A percentile compares a stretch with the other conserved stretches of the same genome.
These are phyloP conservation scores for Kuraishia borneana DNA, from an alignment of 805 yeast species.

Conservation along the genomic window DNA sequence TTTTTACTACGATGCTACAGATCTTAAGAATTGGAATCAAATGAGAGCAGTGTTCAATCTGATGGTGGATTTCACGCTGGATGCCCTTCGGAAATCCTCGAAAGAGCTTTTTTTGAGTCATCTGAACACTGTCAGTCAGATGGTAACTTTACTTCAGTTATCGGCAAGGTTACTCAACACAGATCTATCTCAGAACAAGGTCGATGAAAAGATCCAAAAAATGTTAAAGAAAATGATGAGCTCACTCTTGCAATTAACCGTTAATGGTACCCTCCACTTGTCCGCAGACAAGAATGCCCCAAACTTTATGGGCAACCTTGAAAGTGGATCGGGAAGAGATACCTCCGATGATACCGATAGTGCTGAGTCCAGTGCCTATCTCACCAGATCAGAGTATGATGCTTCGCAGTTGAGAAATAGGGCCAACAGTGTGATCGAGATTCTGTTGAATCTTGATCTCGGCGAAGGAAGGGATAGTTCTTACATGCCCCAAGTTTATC, in stretches of 20 bases:
- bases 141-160: constrained; percentile 41
- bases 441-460: constrained; percentile 8
- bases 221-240: constrained; percentile 40
- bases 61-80: constrained; percentile 35
- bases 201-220: constrained; percentile 33
- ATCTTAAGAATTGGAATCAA: constrained; percentile 50
- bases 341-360: neutral
- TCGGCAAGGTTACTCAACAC: constrained; percentile 42
- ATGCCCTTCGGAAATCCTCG: constrained; percentile 38
- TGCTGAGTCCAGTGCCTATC: constrained; percentile 4
- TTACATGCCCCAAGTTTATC: constrained; percentile 52
- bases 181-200: constrained; percentile 35
- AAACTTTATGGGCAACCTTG: constrained; percentile 12
- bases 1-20: constrained; percentile 51
- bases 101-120: constrained; percentile 41
- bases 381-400: constrained; percentile 12
- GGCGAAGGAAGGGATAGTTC: constrained; percentile 7
- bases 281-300: constrained; percentile 17
- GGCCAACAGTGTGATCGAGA: constrained; percentile 7
- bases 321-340: neutral
- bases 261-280: constrained; percentile 54
- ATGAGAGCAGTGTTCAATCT: constrained; percentile 35
- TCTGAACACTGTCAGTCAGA: constrained; percentile 39
- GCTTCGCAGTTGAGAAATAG: constrained; percentile 11
- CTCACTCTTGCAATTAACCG: constrained; percentile 50